Evolutionary conservation across 2,329 filamentous ascomycete species (phyloP).

Genomic region (Capronia coronata): DNA sequence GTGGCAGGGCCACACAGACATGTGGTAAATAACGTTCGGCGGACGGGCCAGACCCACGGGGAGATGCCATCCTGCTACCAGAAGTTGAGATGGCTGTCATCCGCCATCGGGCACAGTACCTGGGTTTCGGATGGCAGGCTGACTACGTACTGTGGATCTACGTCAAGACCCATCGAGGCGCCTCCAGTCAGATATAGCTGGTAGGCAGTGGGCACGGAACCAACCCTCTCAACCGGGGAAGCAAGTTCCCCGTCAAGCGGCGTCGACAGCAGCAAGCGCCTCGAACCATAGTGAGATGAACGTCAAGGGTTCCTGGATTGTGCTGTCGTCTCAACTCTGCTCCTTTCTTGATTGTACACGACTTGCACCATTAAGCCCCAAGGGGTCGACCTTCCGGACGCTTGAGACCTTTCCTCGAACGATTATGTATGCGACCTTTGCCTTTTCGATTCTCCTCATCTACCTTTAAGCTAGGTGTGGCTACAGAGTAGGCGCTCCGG

Average conservation of each 20-base stretch:
- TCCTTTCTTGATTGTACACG: not conserved
- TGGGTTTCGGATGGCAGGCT: not conserved
- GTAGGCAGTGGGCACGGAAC: no score
- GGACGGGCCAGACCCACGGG: conserved; percentile 1
- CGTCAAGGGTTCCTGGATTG: not conserved
- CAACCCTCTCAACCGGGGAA: conserved; percentile 11
- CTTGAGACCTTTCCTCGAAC: not conserved
- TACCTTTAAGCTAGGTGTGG: not conserved
- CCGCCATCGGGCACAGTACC: not conserved
- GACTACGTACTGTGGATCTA: no score
- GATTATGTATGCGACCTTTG: not conserved
- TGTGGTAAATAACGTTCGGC: conserved; percentile 1
- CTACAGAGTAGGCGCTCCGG: not conserved
- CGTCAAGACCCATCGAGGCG: no score
- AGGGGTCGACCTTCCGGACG: not conserved
- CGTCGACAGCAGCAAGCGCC: conserved; percentile 8
- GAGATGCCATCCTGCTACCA: not conserved
- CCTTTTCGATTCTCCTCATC: not conserved
- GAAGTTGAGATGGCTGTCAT: no score
- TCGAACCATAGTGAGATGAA: conserved; percentile 4
- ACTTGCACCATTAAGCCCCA: no score
- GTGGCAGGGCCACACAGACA: not conserved
- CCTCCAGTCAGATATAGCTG: no score
- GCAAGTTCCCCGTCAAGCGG: conserved; percentile 19
- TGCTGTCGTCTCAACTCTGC: not conserved